These are phyloP conservation scores for Penicillium sp. DNA, from an alignment of 2,329 filamentous ascomycete species.

Conservation along the genomic window DNA sequence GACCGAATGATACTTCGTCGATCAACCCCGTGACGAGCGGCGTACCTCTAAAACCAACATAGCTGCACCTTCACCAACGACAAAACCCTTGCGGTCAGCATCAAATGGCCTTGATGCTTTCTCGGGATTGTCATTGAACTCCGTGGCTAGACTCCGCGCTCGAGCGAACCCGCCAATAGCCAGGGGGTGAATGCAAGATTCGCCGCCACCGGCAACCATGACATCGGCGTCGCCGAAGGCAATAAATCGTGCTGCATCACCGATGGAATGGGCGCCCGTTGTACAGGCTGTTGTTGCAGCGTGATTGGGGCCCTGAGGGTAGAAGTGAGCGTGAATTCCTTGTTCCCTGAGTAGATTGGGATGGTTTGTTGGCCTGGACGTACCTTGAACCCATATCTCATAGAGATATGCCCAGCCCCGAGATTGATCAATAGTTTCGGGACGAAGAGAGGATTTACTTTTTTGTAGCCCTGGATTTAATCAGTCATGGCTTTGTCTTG, in stretches of 20 bases:
- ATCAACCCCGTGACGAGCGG: not conserved
- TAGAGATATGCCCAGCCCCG: constrained; percentile 90
- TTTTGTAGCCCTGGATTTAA: constrained; percentile 76
- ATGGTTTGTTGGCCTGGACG: constrained; percentile 1
- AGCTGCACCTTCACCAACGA: constrained; percentile 89
- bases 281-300: constrained; percentile 93
- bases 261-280: constrained; percentile 91
- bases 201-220: constrained; percentile 93
- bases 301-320: constrained; percentile 79
- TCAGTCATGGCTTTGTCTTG: constrained; percentile 7
- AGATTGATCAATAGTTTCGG: constrained; percentile 93
- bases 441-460: constrained; percentile 91
- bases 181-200: constrained; percentile 93
- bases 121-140: constrained; percentile 72
- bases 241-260: constrained; percentile 91
- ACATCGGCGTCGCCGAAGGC: constrained; percentile 88
- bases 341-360: not conserved
- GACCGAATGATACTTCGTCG: not conserved
- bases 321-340: not conserved
- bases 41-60: constrained; percentile 77
- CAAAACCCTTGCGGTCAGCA: constrained; percentile 76
- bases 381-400: constrained; percentile 80
- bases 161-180: constrained; percentile 90
- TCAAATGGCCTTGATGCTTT: constrained; percentile 88
- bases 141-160: constrained; percentile 81